A percentile compares a stretch with the other conserved stretches of the same genome.
Evolutionary conservation across 257 asterid species (phyloP).

Genomic region (Nicotiana attenuata): DNA sequence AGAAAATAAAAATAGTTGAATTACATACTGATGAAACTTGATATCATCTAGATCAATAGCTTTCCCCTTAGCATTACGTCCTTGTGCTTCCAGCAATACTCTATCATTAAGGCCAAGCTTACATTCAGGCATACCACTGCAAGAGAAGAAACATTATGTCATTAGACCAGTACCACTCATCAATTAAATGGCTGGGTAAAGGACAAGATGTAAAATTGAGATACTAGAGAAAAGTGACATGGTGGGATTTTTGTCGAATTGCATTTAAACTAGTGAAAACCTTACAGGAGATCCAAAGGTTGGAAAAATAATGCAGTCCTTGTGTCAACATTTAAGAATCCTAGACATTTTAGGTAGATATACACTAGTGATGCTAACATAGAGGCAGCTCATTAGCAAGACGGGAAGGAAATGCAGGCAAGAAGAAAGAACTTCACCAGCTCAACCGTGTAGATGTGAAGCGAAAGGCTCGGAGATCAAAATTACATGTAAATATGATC

Average conservation of each 20-base stretch:
- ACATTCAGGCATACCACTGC: conserved; percentile 99
- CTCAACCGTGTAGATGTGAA: background rate
- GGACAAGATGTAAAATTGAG: background rate
- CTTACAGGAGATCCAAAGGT: background rate
- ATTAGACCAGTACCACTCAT: background rate
- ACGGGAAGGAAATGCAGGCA: background rate
- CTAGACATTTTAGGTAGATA: background rate
- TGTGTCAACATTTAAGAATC: background rate
- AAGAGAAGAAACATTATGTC: conserved; percentile 17
- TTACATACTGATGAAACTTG: conserved; percentile 94
- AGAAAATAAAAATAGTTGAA: background rate
- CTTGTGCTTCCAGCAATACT: conserved; percentile 96
- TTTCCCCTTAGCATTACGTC: conserved; percentile 89
- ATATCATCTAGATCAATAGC: conserved; percentile 97
- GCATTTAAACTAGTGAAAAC: background rate
- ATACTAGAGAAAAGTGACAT: background rate
- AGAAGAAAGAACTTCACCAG: background rate
- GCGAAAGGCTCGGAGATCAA: background rate
- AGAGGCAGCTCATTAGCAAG: background rate
- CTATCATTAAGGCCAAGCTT: conserved; percentile 98
- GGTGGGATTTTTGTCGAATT: background rate
- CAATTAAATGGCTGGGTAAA: background rate
- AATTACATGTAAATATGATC: background rate
- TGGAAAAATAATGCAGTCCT: background rate
- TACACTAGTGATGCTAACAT: background rate